A percentile compares a stretch with the other conserved stretches of the same genome.
These are phyloP conservation scores for Solanum medicagineum DNA, from an alignment of 257 asterid genomes.

Conservation along the genomic window DNA sequence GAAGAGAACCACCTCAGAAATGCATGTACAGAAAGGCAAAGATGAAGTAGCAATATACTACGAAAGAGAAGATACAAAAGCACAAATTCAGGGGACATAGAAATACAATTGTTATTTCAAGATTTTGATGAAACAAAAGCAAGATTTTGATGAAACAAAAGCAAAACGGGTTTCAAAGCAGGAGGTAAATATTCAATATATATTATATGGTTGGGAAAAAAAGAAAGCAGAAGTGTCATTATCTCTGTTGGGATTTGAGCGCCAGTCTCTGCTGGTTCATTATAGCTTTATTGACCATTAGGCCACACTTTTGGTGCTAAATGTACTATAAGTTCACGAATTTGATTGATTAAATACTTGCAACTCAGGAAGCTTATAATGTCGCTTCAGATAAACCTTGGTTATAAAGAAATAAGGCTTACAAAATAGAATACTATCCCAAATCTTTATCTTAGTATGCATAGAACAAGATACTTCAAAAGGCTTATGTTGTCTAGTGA, in stretches of 20 bases:
- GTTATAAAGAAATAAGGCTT: not conserved
- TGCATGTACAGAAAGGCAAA: not conserved
- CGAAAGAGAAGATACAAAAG: not conserved
- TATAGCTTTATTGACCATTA: not conserved
- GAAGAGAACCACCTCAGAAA: not conserved
- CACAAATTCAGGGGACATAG: not conserved
- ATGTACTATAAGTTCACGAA: not conserved
- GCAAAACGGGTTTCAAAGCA: not conserved
- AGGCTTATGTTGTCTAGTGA: not conserved
- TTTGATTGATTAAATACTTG: not conserved
- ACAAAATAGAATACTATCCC: not conserved
- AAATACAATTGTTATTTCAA: not conserved
- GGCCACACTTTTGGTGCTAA: not conserved
- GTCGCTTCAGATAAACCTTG: not conserved
- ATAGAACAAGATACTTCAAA: not conserved
- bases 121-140: not conserved
- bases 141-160: not conserved
- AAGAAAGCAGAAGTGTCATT: not conserved
- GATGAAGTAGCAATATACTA: not conserved
- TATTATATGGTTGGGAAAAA: not conserved
- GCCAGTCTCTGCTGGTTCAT: not conserved
- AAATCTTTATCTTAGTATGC: not conserved
- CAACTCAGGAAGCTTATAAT: not conserved
- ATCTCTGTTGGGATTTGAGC: not conserved
- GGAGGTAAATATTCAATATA: not conserved